Evolutionary conservation across 2,329 filamentous ascomycete genomes (phyloP).

Genomic region (Ophiostoma perfectum): DNA sequence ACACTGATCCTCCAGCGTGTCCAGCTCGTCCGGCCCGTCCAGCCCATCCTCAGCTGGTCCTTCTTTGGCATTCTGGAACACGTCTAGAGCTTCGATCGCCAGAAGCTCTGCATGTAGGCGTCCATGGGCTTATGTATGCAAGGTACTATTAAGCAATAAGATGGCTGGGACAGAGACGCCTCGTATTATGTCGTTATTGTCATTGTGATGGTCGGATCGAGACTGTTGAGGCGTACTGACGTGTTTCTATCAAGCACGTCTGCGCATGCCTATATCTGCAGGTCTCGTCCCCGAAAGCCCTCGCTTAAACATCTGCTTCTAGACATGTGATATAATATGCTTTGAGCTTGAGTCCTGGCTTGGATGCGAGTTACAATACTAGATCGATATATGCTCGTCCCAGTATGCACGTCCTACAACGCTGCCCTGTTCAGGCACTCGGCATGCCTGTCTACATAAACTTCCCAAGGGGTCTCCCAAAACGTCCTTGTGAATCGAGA

Average conservation of each 20-base stretch:
- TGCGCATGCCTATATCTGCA: neutral
- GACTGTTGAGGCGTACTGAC: slow-evolving; percentile 1
- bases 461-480: no score
- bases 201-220: neutral
- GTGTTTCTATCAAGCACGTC: neutral
- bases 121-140: neutral
- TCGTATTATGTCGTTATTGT: neutral
- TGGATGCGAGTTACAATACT: neutral
- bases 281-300: neutral
- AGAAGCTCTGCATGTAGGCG: neutral
- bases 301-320: neutral
- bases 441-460: neutral
- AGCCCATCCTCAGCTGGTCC: neutral
- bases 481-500: no score
- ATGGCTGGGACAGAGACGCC: neutral
- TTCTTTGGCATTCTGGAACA: neutral
- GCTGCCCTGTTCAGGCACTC: neutral
- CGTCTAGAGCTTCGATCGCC: neutral
- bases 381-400: neutral
- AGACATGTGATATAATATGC: neutral
- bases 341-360: neutral
- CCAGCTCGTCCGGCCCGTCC: no score
- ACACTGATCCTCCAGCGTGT: no score
- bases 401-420: neutral
- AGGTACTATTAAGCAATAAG: neutral